A percentile compares a stretch with the other conserved stretches of the same genome.
These are phyloP conservation scores for Botrytis galanthina DNA, from an alignment of 2,329 filamentous ascomycete genomes.

Conservation along the genomic window DNA sequence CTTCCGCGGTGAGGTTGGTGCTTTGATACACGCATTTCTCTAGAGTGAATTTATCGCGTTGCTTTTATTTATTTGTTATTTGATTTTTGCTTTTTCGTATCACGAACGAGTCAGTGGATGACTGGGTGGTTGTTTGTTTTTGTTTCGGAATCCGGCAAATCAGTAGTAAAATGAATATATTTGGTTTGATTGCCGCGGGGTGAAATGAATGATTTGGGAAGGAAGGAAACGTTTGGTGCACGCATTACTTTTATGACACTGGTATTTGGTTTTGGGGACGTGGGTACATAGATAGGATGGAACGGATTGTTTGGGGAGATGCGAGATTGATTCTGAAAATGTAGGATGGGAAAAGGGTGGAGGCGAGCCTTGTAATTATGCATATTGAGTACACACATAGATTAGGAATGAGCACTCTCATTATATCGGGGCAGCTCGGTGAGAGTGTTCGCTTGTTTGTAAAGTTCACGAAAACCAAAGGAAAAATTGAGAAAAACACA, in stretches of 20 bases:
- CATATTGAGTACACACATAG: neutral
- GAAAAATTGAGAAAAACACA: neutral
- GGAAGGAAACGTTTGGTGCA: neutral
- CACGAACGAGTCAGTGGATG: neutral
- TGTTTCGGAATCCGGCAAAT: neutral
- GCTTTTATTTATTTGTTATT: neutral
- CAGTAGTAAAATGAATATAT: slow-evolving; percentile 2
- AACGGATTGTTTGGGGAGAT: neutral
- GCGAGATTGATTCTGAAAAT: neutral
- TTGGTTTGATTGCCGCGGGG: neutral
- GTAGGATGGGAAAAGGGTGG: neutral
- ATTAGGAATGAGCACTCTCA: neutral
- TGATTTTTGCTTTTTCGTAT: neutral
- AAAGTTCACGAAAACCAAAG: neutral
- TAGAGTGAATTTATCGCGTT: neutral
- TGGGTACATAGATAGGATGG: neutral
- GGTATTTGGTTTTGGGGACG: neutral
- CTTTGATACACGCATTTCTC: neutral
- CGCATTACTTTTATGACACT: neutral
- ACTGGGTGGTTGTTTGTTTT: neutral
- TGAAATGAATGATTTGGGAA: neutral
- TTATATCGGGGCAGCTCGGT: neutral
- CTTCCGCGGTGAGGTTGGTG: neutral
- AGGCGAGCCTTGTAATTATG: neutral
- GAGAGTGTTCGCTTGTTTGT: neutral